Evolutionary conservation across 2,329 filamentous ascomycete genomes (phyloP).

Genomic region (Fusarium continuum): DNA sequence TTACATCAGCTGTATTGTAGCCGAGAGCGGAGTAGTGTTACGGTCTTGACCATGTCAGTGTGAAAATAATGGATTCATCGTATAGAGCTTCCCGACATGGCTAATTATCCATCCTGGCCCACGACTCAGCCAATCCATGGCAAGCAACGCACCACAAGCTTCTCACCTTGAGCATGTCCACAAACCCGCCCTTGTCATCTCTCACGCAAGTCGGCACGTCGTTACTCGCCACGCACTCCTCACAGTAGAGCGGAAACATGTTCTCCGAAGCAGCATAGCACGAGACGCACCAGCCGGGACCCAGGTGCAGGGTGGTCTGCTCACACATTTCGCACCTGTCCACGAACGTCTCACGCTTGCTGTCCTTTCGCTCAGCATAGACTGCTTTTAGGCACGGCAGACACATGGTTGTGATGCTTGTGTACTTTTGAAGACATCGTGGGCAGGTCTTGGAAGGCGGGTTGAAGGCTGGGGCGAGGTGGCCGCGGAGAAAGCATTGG

Average conservation of each 20-base stretch:
- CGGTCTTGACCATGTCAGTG: not conserved
- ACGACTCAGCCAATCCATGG: conserved; percentile 15
- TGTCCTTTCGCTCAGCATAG: not conserved
- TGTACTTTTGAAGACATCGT: not conserved
- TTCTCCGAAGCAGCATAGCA: conserved; percentile 2
- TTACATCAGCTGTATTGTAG: not conserved
- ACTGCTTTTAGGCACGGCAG: not conserved
- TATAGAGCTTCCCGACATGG: not conserved
- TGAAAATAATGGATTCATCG: no score
- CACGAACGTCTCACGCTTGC: conserved; percentile 5
- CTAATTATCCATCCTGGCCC: conserved; percentile 3
- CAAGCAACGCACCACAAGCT: conserved; percentile 36
- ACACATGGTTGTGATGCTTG: conserved; percentile 2
- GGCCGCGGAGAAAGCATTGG: conserved; percentile 13
- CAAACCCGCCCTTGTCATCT: conserved; percentile 12
- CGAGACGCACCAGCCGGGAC: conserved; percentile 29
- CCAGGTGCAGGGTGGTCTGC: conserved; percentile 27
- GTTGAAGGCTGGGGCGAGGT: conserved; percentile 13
- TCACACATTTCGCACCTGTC: conserved; percentile 4
- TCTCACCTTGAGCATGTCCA: conserved; percentile 29
- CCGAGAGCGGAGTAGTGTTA: not conserved
- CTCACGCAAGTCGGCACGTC: conserved; percentile 15
- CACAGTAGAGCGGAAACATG: conserved; percentile 15
- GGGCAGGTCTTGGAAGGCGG: conserved; percentile 5
- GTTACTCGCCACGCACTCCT: conserved; percentile 6